Evolutionary conservation across 805 yeast genomes (phyloP), one percentile per base, ranked within the genome.

Genomic region (Metschnikowia shivogae): DNA sequence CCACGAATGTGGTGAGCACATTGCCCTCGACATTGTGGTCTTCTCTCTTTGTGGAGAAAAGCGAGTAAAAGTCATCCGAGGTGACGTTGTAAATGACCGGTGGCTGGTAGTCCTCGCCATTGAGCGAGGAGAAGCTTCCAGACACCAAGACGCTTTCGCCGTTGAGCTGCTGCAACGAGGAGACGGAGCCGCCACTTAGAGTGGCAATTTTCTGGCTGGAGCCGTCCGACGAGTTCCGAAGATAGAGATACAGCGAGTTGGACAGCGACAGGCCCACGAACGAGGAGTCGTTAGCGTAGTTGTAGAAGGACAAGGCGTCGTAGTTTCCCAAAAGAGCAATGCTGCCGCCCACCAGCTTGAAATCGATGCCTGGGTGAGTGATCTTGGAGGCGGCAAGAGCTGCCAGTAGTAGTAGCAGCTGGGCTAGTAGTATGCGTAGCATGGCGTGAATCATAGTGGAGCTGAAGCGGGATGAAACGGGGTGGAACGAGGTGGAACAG

Each of bases 51-150:
- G 22, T 2, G 13, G 48, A 29, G 36, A 66, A 54, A 22, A 70
- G 52, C 27, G 56, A 41, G 20, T 62, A 51, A 13, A 63, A 42
- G 11, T 52, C 52, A 13, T 58, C 55, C 38, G 59, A 55, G 27
- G 69, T 48, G 28, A 62, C 48, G 44, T 68, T 67, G 50, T 55
- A 66, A 30, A 70, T 62, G n/a, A 69, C 57, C 4, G 76, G 76
- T 11, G 67, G 53, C 39, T 36, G 46, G 39, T 58, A 53, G 2
- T 50, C 29, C 12, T 57, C 35, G 44, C 56, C 55, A 44, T 68
- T 67, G 48, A 70, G 52, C n/a, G 52, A 27, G 28, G 68, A 54
- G 52, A 69, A 72, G 49, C 68, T 58, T 4, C 76, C 76, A 31
- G 57, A 57, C 19, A 71, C 47, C 20, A 71, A 55, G 14, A 68